Percentiles rank a stretch among this genome's conserved stretches.
phyloP scores from a whole-genome alignment of 495 filamentous ascomycete genomes.

The Aspergillus bertholletiae region DNA sequence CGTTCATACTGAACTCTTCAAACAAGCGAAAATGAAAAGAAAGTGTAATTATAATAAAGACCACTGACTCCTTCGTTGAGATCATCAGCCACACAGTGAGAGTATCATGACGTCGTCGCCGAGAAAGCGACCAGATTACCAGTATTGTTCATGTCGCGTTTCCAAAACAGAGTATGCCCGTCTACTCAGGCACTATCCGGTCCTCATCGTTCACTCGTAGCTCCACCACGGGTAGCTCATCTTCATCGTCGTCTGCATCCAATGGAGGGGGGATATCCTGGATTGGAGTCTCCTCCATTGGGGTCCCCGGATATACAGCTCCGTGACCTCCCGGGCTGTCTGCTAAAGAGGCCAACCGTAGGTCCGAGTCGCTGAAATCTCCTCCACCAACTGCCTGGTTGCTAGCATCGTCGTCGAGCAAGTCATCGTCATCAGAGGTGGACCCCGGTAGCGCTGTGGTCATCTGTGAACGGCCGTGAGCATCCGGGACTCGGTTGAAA shows the following conservation, averaged over 20 bases:
- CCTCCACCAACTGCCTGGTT: conserved; percentile 43
- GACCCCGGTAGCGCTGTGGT: conserved; percentile 23
- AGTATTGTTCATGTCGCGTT: conserved; percentile 13
- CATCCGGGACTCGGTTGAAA: conserved; percentile 30
- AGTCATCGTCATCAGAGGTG: conserved; percentile 30
- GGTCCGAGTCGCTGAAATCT: conserved; percentile 35
- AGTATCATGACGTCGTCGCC: not conserved
- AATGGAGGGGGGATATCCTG: conserved; percentile 32
- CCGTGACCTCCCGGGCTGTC: conserved; percentile 27
- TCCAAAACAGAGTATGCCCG: not conserved
- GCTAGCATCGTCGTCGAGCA: conserved; percentile 38
- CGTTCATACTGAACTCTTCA: not conserved
- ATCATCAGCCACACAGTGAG: not conserved
- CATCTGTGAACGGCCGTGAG: conserved; percentile 34
- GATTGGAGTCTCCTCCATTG: conserved; percentile 30
- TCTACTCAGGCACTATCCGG: conserved; percentile 24
- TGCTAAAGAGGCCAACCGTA: conserved; percentile 29
- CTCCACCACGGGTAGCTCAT: conserved; percentile 46
- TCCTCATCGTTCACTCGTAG: conserved; percentile 40
- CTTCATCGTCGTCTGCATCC: conserved; percentile 33
- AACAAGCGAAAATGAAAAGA: conserved; percentile 1
- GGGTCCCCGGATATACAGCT: conserved; percentile 23
- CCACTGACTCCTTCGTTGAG: not conserved
- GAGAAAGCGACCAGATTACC: not conserved
- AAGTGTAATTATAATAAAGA: conserved; percentile 3